A percentile compares a stretch with the other conserved stretches of the same genome.
Evolutionary conservation across 192 early-diverging fungal species (phyloP).

Genomic region (Backusella westeae): DNA sequence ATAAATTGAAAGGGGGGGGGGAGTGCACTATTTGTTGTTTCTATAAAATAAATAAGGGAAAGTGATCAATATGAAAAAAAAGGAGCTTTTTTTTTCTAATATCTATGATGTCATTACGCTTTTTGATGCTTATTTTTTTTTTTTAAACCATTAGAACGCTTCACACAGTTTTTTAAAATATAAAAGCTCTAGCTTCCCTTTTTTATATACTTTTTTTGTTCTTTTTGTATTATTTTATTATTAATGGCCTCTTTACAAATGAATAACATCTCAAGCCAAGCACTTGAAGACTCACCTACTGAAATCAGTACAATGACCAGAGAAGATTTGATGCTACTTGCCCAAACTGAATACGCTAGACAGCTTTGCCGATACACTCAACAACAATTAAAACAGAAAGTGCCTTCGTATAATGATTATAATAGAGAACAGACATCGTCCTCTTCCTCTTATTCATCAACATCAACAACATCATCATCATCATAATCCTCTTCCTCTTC

Average conservation of each 20-base stretch:
- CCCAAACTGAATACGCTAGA: constrained; percentile 8
- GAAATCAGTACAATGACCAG: neutral
- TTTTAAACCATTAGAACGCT: neutral
- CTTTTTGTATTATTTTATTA: neutral
- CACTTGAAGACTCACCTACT: neutral
- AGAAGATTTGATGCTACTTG: constrained; percentile 9
- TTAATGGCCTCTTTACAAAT: constrained; percentile 9
- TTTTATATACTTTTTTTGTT: neutral
- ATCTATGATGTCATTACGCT: neutral
- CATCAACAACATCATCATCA: neutral
- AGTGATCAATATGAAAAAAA: neutral
- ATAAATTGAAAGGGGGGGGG: neutral
- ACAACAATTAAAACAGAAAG: constrained; percentile 3
- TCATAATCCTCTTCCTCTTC: neutral
- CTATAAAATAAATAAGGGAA: neutral
- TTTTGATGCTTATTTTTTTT: neutral
- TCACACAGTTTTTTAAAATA: neutral
- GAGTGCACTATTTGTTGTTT: neutral
- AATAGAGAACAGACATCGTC: neutral
- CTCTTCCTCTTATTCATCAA: neutral
- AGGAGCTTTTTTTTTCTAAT: neutral
- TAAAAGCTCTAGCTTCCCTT: neutral
- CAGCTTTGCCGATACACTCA: constrained; percentile 8
- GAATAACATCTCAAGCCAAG: neutral
- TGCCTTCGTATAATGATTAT: neutral